Conservation (phyloP, 306 rosid species). For the barrel medic (Medicago truncatula) region MtrunA17r5.0-ANR NC_053042.1:33992001-33992500, state of each 20-base stretch:
- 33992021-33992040: constrained; percentile 55
- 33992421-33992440: constrained; percentile 14
- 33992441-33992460: constrained; percentile 17
- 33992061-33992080: constrained; percentile 77
- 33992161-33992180: constrained; percentile 84
- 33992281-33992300: constrained; percentile 7
- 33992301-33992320: constrained; percentile 84
- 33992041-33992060: constrained; percentile 75
- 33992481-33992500: constrained; percentile 11
- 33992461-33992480: constrained; percentile 18
- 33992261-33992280: constrained; percentile 11
- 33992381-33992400: constrained; percentile 16
- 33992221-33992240: constrained; percentile 13
- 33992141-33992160: constrained; percentile 87
- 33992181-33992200: constrained; percentile 96
- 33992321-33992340: constrained; percentile 28
- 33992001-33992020: constrained; percentile 81
- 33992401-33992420: constrained; percentile 28
- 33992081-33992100: constrained; percentile 85
- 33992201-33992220: constrained; percentile 68
- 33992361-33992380: constrained; percentile 17
- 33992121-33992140: constrained; percentile 83
- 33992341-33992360: constrained; percentile 21
- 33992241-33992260: constrained; percentile 8
- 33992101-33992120: constrained; percentile 81